phyloP scores from a whole-genome alignment of 2,329 filamentous ascomycete species.

The Daldinia eschscholtzii region DNA sequence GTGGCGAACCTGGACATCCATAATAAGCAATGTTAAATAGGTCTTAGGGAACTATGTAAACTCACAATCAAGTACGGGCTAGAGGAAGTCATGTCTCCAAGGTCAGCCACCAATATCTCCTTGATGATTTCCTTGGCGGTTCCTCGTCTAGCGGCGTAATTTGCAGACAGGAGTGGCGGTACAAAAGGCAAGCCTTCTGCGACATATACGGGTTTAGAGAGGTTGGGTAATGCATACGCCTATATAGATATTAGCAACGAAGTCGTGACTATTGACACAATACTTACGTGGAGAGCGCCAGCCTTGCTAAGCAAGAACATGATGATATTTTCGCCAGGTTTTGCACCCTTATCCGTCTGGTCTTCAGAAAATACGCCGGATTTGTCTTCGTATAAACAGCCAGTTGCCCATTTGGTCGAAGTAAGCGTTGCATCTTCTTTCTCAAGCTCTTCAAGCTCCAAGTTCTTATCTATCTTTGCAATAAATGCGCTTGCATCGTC shows the following conservation, averaged over 20 bases:
- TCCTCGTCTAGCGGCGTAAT: conserved; percentile 77
- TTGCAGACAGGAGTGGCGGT: conserved; percentile 79
- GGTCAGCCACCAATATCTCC: conserved; percentile 85
- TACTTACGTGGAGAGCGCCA: conserved; percentile 79
- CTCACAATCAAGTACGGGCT: conserved; percentile 86
- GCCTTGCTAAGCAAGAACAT: conserved; percentile 82
- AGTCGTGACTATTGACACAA: neutral
- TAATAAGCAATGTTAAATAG: conserved; percentile 22
- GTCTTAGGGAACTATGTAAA: conserved; percentile 23
- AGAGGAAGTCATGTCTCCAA: conserved; percentile 79
- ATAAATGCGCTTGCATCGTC: conserved; percentile 86
- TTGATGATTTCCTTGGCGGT: conserved; percentile 78
- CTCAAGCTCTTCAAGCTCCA: conserved; percentile 87
- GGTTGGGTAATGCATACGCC: conserved; percentile 81
- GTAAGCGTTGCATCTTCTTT: conserved; percentile 68
- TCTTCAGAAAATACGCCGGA: conserved; percentile 65
- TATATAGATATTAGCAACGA: conserved; percentile 60
- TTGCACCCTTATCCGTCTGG: conserved; percentile 56
- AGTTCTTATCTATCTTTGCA: conserved; percentile 81
- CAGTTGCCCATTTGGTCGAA: conserved; percentile 81
- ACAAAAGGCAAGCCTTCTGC: conserved; percentile 83
- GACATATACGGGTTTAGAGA: conserved; percentile 77
- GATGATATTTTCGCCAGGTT: conserved; percentile 66
- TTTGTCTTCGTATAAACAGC: conserved; percentile 83
- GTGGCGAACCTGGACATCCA: conserved; percentile 73